A percentile compares a stretch with the other conserved stretches of the same genome.
These are phyloP conservation scores for Annulohypoxylon nitens DNA, from an alignment of 495 filamentous ascomycete genomes.

Conservation along the genomic window DNA sequence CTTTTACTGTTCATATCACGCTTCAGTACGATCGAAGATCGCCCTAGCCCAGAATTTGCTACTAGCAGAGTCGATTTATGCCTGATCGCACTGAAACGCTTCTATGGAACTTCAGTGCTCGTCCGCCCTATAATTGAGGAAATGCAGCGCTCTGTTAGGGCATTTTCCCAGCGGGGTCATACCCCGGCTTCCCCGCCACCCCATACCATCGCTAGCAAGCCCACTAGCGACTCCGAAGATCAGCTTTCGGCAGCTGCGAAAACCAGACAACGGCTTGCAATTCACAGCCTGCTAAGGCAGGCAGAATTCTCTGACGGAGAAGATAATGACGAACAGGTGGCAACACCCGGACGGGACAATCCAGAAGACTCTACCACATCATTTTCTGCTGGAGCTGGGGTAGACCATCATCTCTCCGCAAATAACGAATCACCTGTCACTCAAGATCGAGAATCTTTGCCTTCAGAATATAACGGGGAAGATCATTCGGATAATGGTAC, in stretches of 20 bases:
- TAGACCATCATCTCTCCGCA: neutral
- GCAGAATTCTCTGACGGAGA: constrained; percentile 40
- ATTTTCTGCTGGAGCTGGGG: neutral
- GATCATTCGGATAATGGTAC: constrained; percentile 4
- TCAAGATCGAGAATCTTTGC: constrained; percentile 8
- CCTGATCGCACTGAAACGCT: constrained; percentile 33
- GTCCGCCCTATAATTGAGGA: constrained; percentile 35
- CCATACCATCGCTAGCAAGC: neutral
- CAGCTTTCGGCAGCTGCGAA: constrained; percentile 28
- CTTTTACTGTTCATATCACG: constrained; percentile 41
- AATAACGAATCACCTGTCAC: neutral
- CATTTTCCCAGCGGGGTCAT: constrained; percentile 21
- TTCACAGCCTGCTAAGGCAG: constrained; percentile 36
- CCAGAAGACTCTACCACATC: neutral
- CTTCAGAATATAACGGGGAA: neutral
- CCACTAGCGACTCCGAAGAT: constrained; percentile 1
- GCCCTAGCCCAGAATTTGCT: constrained; percentile 36
- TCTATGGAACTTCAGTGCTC: constrained; percentile 30
- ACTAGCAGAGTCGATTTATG: constrained; percentile 38
- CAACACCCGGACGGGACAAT: neutral
- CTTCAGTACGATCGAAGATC: constrained; percentile 23
- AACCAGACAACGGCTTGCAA: constrained; percentile 30
- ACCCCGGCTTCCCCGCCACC: constrained; percentile 4
- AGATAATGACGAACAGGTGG: constrained; percentile 21
- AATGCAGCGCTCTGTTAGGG: constrained; percentile 29